These are phyloP conservation scores for Tilletia caries DNA, from an alignment of 1,284 basidiomycete species.

Conservation along the genomic window DNA sequence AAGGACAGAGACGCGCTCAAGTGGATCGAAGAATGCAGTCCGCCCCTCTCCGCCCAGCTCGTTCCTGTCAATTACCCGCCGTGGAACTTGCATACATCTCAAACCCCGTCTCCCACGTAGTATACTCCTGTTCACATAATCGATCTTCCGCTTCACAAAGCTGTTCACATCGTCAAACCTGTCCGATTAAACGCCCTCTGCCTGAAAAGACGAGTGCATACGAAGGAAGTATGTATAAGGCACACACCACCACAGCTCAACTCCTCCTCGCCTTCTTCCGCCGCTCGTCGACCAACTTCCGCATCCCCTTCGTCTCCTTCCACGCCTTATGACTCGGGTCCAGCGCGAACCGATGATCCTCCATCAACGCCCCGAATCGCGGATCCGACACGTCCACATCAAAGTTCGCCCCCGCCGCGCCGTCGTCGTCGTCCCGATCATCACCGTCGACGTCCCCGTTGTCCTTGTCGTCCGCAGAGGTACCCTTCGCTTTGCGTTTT, in stretches of 20 bases:
- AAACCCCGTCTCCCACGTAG: no score
- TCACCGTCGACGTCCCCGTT: constrained; percentile 19
- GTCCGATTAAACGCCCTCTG: no score
- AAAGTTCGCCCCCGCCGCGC: constrained; percentile 60
- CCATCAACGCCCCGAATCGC: constrained; percentile 80
- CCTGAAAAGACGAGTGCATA: no score
- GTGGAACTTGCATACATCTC: no score
- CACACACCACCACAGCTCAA: neutral
- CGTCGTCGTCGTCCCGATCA: constrained; percentile 56
- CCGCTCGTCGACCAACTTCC: constrained; percentile 33
- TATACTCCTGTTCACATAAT: no score
- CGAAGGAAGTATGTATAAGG: no score
- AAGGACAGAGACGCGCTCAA: neutral
- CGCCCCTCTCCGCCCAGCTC: neutral
- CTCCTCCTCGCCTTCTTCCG: neutral
- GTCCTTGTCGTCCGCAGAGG: neutral
- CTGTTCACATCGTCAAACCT: no score
- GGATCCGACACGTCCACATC: constrained; percentile 79
- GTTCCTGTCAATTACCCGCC: neutral
- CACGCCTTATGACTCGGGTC: constrained; percentile 81
- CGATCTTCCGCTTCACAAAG: no score
- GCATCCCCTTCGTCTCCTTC: constrained; percentile 49
- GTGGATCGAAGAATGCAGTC: constrained; percentile 1
- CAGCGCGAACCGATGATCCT: constrained; percentile 88
- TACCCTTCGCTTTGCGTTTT: neutral